Conservation (phyloP, 768 basidiomycete genomes). For the Mycena rosella region DNA sequence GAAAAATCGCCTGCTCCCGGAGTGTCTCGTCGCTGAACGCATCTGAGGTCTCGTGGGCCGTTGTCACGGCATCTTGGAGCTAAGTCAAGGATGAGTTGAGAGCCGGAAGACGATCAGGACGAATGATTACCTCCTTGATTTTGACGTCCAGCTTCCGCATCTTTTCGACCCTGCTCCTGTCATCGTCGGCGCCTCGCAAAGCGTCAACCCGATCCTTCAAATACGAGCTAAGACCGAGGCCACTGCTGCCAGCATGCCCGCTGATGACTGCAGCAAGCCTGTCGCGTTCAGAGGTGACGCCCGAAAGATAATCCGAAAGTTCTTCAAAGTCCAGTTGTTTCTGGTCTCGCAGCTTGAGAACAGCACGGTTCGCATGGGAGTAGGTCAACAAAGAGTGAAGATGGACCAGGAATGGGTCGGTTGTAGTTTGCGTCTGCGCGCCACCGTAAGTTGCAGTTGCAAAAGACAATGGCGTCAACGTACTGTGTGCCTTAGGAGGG, state of each 20-base stretch:
- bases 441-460: constrained; percentile 17
- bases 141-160: constrained; percentile 93
- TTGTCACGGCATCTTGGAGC: constrained; percentile 97
- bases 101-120: neutral
- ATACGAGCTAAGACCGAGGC: constrained; percentile 89
- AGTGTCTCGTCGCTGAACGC: constrained; percentile 97
- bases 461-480: constrained; percentile 33
- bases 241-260: constrained; percentile 89
- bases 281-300: constrained; percentile 94
- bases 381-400: constrained; percentile 95
- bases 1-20: constrained; percentile 91
- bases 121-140: constrained; percentile 88
- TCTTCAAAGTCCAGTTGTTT: constrained; percentile 99
- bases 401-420: constrained; percentile 91
- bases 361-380: constrained; percentile 92
- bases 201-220: constrained; percentile 93
- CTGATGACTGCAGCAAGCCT: constrained; percentile 89
- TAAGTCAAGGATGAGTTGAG: constrained; percentile 47
- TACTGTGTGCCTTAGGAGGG: constrained; percentile 87
- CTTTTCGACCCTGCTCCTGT: constrained; percentile 91
- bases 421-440: constrained; percentile 85
- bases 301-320: constrained; percentile 92
- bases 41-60: constrained; percentile 95
- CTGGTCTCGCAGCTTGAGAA: constrained; percentile 95
- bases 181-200: constrained; percentile 93